These are phyloP conservation scores for Pistacia atlantica DNA, from an alignment of 345 rosid genomes.

Conservation along the genomic window DNA sequence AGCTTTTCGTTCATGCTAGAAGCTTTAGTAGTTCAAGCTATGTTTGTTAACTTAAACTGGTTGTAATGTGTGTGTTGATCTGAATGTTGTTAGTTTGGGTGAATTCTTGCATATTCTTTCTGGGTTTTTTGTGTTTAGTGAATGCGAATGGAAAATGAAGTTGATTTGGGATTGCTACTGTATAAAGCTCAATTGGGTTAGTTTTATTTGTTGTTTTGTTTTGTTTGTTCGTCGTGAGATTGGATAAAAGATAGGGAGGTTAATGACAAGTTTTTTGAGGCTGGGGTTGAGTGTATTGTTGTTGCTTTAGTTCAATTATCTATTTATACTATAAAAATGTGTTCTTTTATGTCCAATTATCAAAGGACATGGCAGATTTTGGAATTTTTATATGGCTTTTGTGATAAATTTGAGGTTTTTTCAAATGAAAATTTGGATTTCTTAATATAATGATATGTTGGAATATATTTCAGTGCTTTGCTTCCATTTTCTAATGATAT, in stretches of 20 bases:
- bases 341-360: too few species aligned
- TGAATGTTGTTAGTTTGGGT: background rate
- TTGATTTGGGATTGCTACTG: too few species aligned
- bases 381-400: too few species aligned
- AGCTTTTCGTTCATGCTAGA: slow-evolving; percentile 1
- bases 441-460: too few species aligned
- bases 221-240: too few species aligned
- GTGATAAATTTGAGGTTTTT: too few species aligned
- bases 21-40: slow-evolving; percentile 2
- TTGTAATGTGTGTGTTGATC: background rate
- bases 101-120: background rate
- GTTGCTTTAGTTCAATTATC: background rate
- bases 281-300: background rate
- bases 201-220: background rate
- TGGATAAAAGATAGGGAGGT: background rate
- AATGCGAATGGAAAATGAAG: too few species aligned
- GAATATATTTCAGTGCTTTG: too few species aligned
- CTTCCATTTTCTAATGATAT: too few species aligned
- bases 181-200: background rate
- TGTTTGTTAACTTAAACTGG: background rate
- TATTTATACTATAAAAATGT: background rate
- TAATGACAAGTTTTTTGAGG: background rate
- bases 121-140: background rate
- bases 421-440: too few species aligned
- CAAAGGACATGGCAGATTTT: too few species aligned